Conservation (phyloP, 2,329 filamentous ascomycete species). For the Xylariaceae sp. region DNA sequence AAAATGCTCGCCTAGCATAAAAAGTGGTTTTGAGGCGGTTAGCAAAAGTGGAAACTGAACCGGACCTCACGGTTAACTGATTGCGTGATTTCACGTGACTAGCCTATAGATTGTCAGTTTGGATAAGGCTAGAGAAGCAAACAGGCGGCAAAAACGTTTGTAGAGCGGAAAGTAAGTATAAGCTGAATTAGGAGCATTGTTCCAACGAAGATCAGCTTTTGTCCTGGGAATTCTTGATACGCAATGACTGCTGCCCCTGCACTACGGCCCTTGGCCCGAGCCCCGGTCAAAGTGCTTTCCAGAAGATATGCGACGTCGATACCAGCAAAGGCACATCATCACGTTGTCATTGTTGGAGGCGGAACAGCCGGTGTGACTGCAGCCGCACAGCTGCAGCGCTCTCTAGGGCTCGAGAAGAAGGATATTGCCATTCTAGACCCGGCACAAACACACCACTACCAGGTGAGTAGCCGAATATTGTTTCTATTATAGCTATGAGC, state of each 20-base stretch:
- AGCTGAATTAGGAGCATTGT: not conserved
- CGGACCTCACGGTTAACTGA: not conserved
- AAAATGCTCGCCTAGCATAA: no score
- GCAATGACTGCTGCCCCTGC: slow-evolving; percentile 24
- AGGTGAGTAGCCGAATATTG: slow-evolving; percentile 26
- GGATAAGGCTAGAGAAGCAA: no score
- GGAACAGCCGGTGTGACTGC: slow-evolving; percentile 70
- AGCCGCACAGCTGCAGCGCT: slow-evolving; percentile 68
- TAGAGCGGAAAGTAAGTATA: no score
- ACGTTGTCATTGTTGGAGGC: slow-evolving; percentile 70
- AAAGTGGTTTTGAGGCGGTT: no score
- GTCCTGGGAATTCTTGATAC: not conserved
- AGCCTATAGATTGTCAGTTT: not conserved
- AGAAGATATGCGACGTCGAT: slow-evolving; percentile 40
- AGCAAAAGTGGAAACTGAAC: slow-evolving; percentile 1
- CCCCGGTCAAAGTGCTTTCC: slow-evolving; percentile 24
- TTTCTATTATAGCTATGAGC: not conserved
- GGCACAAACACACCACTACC: slow-evolving; percentile 45
- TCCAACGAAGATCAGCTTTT: no score
- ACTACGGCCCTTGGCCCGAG: slow-evolving; percentile 31
- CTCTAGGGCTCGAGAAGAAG: slow-evolving; percentile 38
- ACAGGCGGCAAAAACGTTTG: no score
- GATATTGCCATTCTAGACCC: slow-evolving; percentile 48
- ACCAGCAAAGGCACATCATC: slow-evolving; percentile 56
- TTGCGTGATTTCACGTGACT: slow-evolving; percentile 35